Base-by-base conservation (phyloP, 768 basidiomycete species). In the Hygrophorus pudorinus region DNA sequence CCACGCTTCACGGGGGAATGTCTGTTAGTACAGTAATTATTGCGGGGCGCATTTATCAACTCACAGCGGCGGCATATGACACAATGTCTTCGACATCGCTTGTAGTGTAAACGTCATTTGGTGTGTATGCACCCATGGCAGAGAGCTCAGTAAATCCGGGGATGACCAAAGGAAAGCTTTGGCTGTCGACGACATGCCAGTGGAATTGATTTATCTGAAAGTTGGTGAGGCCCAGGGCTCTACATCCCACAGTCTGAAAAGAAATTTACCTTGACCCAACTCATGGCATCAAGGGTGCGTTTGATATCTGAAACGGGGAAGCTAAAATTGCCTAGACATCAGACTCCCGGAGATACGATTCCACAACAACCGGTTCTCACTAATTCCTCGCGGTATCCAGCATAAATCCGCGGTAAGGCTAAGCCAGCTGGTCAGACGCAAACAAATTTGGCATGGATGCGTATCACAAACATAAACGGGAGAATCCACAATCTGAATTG, bases 151-250 rank as follows among this genome's bases (percentile, higher is more conserved):
- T 71, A 55, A 74, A 81, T 8, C 70, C 70, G 2, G 75, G 65
- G 14, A 90, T 63, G 31, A 72, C 66, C 12, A 91, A 67, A 1
- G 89, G 87, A 66, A 85, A 92, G 29, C 77, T 79, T 53, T 91
- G 85, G 43, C 79, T 77, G 60, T 92, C 89, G 29, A 78, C 78
- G 45, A 87, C 68, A 55, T 91, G 89, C 88, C 87, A 91, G 51
- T 91, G 85, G 52, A 91, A 74, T 1, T 75, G 76, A 59, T 80
- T 88, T 39, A 86, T 72, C 78, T 80, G 35, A 5, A 24, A 12
- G 42, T 28, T 28, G 7, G 28, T 33, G 18, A 41, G 5, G 20
- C 9, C 17, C 24, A 34, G 7, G 34, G 16, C 8, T 1, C 16
- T 17, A 24, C 21, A 16, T 8, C 21, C 4, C 17, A 13, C 17